phyloP scores from a whole-genome alignment of 2,329 filamentous ascomycete genomes.

The Monosporascus sp. region DNA sequence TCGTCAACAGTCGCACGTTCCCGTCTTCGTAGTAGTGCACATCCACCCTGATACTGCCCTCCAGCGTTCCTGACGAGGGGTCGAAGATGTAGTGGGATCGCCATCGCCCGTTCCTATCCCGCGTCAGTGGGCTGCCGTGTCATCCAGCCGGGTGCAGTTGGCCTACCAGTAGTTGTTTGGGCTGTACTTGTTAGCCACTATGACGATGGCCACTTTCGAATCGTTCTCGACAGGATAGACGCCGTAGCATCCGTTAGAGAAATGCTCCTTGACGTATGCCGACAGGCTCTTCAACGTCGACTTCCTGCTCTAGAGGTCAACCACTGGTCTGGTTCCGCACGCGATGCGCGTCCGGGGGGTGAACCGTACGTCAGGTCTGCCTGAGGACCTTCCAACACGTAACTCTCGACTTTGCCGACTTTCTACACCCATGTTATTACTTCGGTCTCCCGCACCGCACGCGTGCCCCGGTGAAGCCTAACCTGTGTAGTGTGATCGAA shows the following conservation, averaged over 20 bases:
- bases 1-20: constrained; percentile 90
- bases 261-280: constrained; percentile 81
- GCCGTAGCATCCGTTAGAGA: constrained; percentile 72
- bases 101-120: constrained; percentile 85
- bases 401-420: constrained; percentile 75
- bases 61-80: constrained; percentile 61
- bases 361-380: constrained; percentile 69
- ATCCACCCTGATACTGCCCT: constrained; percentile 83
- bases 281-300: constrained; percentile 74
- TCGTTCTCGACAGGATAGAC: constrained; percentile 77
- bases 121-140: too few species aligned
- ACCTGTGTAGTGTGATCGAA: constrained; percentile 83
- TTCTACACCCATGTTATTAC: constrained; percentile 46
- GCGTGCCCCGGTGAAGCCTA: constrained; percentile 8
- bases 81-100: constrained; percentile 79
- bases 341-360: not conserved
- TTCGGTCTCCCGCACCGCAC: not conserved
- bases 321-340: not conserved
- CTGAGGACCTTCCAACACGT: constrained; percentile 71
- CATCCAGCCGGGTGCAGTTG: not conserved
- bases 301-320: constrained; percentile 51
- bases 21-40: constrained; percentile 99
- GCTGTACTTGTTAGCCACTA: constrained; percentile 95
- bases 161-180: constrained; percentile 92
- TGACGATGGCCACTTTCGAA: constrained; percentile 69